Base-by-base conservation (phyloP, 73 alveolate species). In the Uronychia binucleata region DNA sequence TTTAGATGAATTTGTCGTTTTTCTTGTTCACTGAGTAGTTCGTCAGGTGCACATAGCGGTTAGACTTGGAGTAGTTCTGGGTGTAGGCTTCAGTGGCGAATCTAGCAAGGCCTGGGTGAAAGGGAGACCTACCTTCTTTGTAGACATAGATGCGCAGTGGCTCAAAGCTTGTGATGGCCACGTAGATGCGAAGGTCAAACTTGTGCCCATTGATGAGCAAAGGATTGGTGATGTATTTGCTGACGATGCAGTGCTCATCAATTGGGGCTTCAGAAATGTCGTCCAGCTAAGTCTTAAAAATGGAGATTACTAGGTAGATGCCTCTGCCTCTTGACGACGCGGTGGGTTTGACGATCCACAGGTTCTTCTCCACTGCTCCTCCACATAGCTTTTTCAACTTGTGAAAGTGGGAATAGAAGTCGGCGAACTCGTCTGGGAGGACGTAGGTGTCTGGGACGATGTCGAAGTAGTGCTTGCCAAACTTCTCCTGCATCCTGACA, bases 281-380 rank as follows among this genome's bases (percentile, higher is more conserved):
- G 82, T 86, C 97, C 30, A 87, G 80, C 59, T 91, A 82, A 1
- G 90, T 59, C 29, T 84, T 89, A 77, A 84, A 74, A 59, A 59
- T 34, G 80, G 77, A 82, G 90, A n/a, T 94, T 34, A 93, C 79
- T 77, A 95, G 67, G 86, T 89, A 89, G n/a, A 95, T 95, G 11
- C 99, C 99, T 82, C 91, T 94, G 11, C 99, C 99, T 84, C 93
- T 89, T 35, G 96, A 85, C 34, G 87, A 78, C 77, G 86, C 88
- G 75, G 95, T 91, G 31, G 99, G 99, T 74, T 95, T 95, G 57
- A 94, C 95, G n/a, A 95, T 95, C 97, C 99, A 95, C 34, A 93
- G 58, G 31, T 91, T 91, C 77, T 87, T 90, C 81, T 88, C 75
- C 58, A 84, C 79, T 29, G 93, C 86, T 83, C 77, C 80, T 87